Evolutionary conservation across 768 basidiomycete genomes (phyloP), one percentile per base, ranked within the genome.

Genomic region (Termitomyces heimii): DNA sequence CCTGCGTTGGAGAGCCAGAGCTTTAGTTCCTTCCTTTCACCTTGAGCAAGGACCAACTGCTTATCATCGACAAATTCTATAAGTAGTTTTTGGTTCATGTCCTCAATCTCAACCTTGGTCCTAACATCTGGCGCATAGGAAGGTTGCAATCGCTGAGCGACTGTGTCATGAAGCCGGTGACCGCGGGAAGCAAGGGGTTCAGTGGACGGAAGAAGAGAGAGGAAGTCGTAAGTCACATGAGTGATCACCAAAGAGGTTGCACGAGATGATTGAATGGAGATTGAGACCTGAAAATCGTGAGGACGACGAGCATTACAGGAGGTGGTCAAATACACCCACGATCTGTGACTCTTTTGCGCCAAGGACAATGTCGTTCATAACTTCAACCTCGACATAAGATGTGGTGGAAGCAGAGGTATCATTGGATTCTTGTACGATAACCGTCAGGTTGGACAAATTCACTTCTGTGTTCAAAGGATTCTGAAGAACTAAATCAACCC

Each of bases 401-500:
- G 67, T 63, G 0, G 71, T 63, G 0, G 71, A 63, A 39, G 73
- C 70, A 1, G 67, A 67, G 20, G 67, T 50, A 52, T 75, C 70
- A 34, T 62, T 66, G 2, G 71, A 67, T 55, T 81, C 81, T 60
- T 75, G 67, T 5, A 88, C 76, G 4, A 74, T 56, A 9, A 90
- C 68, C 0, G 86, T 83, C 53, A 92, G 59, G 56, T 86, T 77
- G 0, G 82, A 77, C 24, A 94, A 66, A 51, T 77, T 83, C n/a
- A 94, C 76, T 52, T 90, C 89, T 6, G 86, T 76, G 58, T 88
- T 80, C 42, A 94, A 69, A 18, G 90, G 89, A 66, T 94, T 94
- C 47, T 71, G 76, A 57, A 94, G 49, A 5, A 75, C 76, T 26
- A 94, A 62, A 61, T 93, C 89, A 39, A 92, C 74, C 85, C 86